Conservation (phyloP, 768 basidiomycete genomes). For the Pholiota molesta region DNA sequence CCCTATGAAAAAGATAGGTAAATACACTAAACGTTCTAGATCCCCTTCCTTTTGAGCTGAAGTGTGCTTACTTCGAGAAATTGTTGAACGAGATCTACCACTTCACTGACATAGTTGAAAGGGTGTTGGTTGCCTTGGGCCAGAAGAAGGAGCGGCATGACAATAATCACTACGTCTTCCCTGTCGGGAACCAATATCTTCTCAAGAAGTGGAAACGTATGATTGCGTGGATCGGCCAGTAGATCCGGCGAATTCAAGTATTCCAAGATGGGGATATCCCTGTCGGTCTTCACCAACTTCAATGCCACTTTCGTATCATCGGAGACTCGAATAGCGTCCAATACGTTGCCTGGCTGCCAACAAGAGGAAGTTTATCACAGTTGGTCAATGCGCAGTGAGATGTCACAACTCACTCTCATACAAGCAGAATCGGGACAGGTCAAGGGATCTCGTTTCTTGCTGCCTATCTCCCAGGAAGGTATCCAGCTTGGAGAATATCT, state of each 20-base stretch:
- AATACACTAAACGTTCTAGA: not conserved
- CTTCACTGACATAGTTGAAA: conserved; percentile 1
- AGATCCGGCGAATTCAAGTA: not conserved
- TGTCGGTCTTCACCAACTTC: conserved; percentile 1
- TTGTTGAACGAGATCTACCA: not conserved
- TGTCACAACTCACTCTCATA: not conserved
- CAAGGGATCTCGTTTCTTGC: not conserved
- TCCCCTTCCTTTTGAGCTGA: not conserved
- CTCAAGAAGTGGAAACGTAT: conserved; percentile 5
- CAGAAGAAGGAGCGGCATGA: not conserved
- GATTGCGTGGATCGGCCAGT: not conserved
- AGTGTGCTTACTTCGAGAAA: not conserved
- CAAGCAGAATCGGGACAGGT: not conserved
- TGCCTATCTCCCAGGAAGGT: conserved; percentile 6
- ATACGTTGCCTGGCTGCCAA: not conserved
- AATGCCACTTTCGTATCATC: conserved; percentile 4
- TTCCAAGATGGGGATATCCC: conserved; percentile 5
- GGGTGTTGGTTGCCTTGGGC: not conserved
- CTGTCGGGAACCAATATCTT: not conserved
- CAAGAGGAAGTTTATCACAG: not conserved
- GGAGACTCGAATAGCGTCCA: conserved; percentile 6
- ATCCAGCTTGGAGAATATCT: conserved; percentile 15
- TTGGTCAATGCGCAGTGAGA: not conserved
- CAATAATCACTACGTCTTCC: not conserved
- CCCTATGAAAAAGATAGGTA: conserved; percentile 2